Evolutionary conservation across 2,329 filamentous ascomycete genomes (phyloP).

Genomic region (Aspergillus glaucus): DNA sequence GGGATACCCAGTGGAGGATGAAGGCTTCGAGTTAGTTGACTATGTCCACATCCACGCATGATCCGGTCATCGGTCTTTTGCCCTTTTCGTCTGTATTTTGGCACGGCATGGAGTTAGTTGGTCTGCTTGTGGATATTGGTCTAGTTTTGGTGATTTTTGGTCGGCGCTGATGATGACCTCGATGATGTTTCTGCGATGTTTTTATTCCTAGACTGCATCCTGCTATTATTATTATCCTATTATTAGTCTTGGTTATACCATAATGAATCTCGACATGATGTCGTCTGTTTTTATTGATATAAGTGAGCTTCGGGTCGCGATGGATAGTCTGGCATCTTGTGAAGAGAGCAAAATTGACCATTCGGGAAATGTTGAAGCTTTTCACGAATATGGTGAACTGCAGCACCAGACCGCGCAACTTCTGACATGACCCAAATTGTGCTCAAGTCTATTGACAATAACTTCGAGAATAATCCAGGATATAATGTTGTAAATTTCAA

Average conservation of each 20-base stretch:
- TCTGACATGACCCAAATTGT: too few species aligned
- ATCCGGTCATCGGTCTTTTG: neutral
- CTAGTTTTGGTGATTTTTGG: neutral
- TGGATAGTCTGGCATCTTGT: too few species aligned
- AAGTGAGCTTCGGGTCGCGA: too few species aligned
- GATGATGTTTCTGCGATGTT: neutral
- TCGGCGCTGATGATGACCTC: neutral
- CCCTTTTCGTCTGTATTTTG: neutral
- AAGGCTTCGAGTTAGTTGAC: conserved; percentile 37
- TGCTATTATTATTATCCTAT: neutral
- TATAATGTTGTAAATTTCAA: neutral
- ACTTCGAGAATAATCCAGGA: neutral
- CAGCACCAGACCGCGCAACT: too few species aligned
- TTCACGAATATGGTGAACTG: too few species aligned
- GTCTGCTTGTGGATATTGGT: neutral
- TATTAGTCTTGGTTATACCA: neutral
- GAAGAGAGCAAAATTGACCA: too few species aligned
- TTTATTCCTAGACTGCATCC: neutral
- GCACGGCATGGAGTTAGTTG: neutral
- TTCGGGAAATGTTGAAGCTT: too few species aligned
- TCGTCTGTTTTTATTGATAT: neutral
- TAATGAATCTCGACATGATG: neutral
- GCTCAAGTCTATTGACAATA: too few species aligned
- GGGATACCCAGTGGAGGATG: conserved; percentile 28
- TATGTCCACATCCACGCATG: conserved; percentile 20